These are phyloP conservation scores for Boletus reticulatus DNA, from an alignment of 768 basidiomycete species.

Conservation along the genomic window DNA sequence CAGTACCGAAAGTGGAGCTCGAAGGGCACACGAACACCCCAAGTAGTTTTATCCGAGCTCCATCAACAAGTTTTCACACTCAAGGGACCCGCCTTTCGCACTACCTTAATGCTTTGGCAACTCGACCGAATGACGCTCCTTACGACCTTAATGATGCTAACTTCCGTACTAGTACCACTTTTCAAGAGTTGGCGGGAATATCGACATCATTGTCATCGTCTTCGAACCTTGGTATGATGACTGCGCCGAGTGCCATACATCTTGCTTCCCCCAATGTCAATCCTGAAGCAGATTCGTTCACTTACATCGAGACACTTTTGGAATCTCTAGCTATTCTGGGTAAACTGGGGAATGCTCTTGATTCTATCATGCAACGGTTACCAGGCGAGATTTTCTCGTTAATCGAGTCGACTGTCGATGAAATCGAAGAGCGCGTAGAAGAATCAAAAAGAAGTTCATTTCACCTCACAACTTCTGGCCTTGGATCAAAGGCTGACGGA, in stretches of 20 bases:
- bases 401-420: slow-evolving; percentile 84
- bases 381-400: slow-evolving; percentile 80
- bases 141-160: slow-evolving; percentile 54
- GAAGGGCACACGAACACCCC: slow-evolving; percentile 38
- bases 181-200: slow-evolving; percentile 19
- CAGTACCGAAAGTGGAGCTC: slow-evolving; percentile 67
- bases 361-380: slow-evolving; percentile 79
- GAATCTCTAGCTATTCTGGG: slow-evolving; percentile 93
- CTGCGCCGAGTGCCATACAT: slow-evolving; percentile 19
- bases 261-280: slow-evolving; percentile 41
- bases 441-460: slow-evolving; percentile 57
- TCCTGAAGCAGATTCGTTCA: slow-evolving; percentile 90
- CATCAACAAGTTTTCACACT: slow-evolving; percentile 35
- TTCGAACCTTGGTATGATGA: slow-evolving; percentile 21
- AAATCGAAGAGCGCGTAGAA: slow-evolving; percentile 89
- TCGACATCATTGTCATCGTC: slow-evolving; percentile 24
- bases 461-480: slow-evolving; percentile 34
- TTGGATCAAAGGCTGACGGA: slow-evolving; percentile 46
- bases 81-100: slow-evolving; percentile 53
- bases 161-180: slow-evolving; percentile 19
- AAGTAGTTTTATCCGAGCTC: slow-evolving; percentile 22
- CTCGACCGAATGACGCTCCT: slow-evolving; percentile 78
- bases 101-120: slow-evolving; percentile 61
- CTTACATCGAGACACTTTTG: slow-evolving; percentile 88
- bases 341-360: slow-evolving; percentile 80